These are phyloP conservation scores for Tolypocladium tropicale DNA, from an alignment of 2,329 filamentous ascomycete genomes.

Conservation along the genomic window DNA sequence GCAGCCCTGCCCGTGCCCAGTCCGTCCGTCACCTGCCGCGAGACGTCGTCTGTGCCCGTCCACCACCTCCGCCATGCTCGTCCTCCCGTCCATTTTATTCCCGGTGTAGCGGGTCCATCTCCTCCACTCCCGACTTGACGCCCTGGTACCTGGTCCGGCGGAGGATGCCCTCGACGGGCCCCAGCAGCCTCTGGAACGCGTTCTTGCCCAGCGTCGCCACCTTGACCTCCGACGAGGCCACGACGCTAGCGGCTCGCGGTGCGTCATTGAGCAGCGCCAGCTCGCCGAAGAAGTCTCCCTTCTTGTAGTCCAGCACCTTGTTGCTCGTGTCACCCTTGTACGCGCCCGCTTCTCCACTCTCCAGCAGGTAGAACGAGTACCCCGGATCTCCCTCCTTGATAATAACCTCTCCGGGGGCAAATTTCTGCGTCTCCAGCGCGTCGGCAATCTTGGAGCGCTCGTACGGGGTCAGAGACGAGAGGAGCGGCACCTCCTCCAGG, in stretches of 20 bases:
- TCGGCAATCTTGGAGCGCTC: conserved; percentile 97
- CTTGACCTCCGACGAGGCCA: conserved; percentile 80
- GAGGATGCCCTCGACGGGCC: conserved; percentile 92
- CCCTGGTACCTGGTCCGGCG: conserved; percentile 59
- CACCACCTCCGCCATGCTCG: not conserved
- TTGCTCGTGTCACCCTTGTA: conserved; percentile 64
- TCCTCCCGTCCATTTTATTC: conserved; percentile 9
- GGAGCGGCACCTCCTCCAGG: conserved; percentile 82
- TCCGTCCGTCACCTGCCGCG: not conserved
- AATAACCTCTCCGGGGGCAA: conserved; percentile 66
- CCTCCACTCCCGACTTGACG: conserved; percentile 51
- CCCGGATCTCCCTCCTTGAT: conserved; percentile 89
- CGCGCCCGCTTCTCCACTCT: conserved; percentile 77
- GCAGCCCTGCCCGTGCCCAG: not conserved
- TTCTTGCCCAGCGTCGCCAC: conserved; percentile 87
- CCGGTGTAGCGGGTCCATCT: conserved; percentile 54
- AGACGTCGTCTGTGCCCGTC: not conserved
- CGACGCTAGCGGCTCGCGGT: conserved; percentile 80
- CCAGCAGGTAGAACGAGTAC: conserved; percentile 83
- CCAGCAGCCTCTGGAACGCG: conserved; percentile 86
- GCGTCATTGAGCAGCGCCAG: conserved; percentile 88
- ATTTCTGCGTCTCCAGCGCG: conserved; percentile 86
- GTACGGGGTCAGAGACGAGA: conserved; percentile 76
- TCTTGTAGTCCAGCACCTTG: conserved; percentile 70
- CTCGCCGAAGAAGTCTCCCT: conserved; percentile 97